Evolutionary conservation across 2,329 filamentous ascomycete genomes (phyloP).

Genomic region (Diplodia corticola): DNA sequence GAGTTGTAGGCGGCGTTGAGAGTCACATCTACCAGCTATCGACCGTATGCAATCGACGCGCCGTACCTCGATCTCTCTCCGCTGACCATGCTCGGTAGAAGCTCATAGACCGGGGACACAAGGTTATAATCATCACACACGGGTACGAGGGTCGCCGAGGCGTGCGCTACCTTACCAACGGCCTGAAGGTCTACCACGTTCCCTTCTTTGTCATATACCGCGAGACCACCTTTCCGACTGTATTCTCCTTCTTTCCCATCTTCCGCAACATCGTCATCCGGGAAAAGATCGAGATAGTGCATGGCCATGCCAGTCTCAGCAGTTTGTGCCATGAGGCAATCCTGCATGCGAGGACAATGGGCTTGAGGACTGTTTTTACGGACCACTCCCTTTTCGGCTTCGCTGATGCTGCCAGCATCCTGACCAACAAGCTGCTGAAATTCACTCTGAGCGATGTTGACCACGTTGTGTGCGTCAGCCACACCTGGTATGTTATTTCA

Average conservation of each 20-base stretch:
- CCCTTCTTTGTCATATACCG: constrained; percentile 96
- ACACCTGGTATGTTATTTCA: constrained; percentile 73
- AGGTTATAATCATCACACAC: constrained; percentile 97
- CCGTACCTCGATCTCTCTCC: not conserved
- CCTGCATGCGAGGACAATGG: constrained; percentile 93
- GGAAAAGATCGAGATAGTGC: constrained; percentile 94
- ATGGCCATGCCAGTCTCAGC: constrained; percentile 93
- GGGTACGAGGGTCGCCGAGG: constrained; percentile 89
- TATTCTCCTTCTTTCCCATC: constrained; percentile 98
- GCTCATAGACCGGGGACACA: constrained; percentile 95
- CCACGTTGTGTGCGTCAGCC: constrained; percentile 96
- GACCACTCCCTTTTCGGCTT: constrained; percentile 98
- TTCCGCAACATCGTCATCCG: constrained; percentile 94
- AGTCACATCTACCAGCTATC: constrained; percentile 98
- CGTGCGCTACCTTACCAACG: constrained; percentile 93
- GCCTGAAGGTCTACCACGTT: constrained; percentile 96
- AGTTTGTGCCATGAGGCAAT: constrained; percentile 94
- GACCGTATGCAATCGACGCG: constrained; percentile 51
- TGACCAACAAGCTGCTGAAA: constrained; percentile 96
- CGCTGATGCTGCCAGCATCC: constrained; percentile 90
- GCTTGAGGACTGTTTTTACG: constrained; percentile 90
- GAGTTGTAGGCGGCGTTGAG: constrained; percentile 72
- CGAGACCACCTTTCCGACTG: constrained; percentile 88
- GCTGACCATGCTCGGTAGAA: constrained; percentile 55
- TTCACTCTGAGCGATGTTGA: constrained; percentile 96